phyloP scores from a whole-genome alignment of 148 eudicot species.

The Spergularia bocconei region DNA sequence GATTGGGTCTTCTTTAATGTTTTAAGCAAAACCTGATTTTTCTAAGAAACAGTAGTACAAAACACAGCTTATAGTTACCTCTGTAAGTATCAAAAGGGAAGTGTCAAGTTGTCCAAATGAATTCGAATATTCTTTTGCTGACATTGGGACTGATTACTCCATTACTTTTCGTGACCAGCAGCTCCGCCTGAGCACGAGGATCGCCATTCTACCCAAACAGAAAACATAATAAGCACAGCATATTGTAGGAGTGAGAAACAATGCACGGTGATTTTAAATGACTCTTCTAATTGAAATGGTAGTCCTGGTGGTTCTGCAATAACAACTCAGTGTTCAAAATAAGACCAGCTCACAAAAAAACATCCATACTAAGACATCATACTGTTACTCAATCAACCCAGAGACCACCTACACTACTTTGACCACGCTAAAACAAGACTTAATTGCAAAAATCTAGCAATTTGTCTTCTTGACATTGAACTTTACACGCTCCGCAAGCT shows the following conservation, averaged over 20 bases:
- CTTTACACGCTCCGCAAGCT: not conserved
- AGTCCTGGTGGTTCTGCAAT: no score
- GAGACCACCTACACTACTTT: not conserved
- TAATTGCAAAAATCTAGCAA: not conserved
- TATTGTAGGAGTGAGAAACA: not conserved
- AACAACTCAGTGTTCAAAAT: not conserved
- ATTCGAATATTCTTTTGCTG: constrained; percentile 69
- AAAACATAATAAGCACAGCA: not conserved
- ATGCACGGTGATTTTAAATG: not conserved
- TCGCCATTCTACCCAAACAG: constrained; percentile 62
- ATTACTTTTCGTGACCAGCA: constrained; percentile 69
- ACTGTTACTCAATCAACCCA: not conserved
- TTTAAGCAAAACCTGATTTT: not conserved
- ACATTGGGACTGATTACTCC: constrained; percentile 49
- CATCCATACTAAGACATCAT: not conserved
- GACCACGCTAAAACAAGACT: not conserved
- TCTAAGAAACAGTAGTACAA: not conserved
- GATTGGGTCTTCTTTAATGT: not conserved
- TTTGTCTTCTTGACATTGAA: not conserved
- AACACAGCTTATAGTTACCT: not conserved
- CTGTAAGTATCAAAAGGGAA: not conserved
- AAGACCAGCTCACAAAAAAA: not conserved
- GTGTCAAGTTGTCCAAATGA: constrained; percentile 65
- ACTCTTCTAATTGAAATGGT: not conserved
- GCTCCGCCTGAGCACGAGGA: constrained; percentile 67